Base-by-base conservation (phyloP, 371 early-diverging fungal species). In the Blyttiomyces sp. region DNA sequence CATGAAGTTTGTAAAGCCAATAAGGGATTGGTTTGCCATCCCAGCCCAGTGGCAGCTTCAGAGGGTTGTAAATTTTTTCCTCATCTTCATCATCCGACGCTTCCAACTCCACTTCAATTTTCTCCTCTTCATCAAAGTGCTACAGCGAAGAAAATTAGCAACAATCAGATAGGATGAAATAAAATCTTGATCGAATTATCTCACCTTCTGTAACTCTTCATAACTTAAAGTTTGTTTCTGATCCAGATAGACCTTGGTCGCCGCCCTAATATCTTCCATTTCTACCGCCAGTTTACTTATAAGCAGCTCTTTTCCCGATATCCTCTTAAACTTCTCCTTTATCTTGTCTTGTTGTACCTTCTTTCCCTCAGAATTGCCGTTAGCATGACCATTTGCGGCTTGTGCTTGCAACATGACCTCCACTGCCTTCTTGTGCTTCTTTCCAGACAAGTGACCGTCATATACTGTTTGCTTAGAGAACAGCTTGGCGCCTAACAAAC, bases 21-120 rank as follows among this genome's bases (percentile, higher is more conserved):
- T 89, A 95, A 11, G 99, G 99, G 72, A 98, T 98, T 16, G 97
- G 97, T 66, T 98, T 98, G 34, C 98, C 99, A 68, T 97, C 98
- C 96, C 96, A 96, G 9, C 96, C 98, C 42, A 98, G 70, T 5
- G 97, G 97, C 46, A 98, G 73, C 59, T 96, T 96, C 21, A 96
- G 81, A 16, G 98, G 98, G 67, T 98, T 98, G 72, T 98, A 96
- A 30, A 94, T 86, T 16, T 90, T 94, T 0, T 90, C 91, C 33
- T 90, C 90, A 0, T 86, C 86, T 13, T 86, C 89, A n/a, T 76
- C 81, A 43, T 84, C 82, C 26, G 74, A 81, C n/a, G 80, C 74
- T 30, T 92, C 92, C 21, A 45, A 53, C 26, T 65, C 60, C 21
- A 63, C 49, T n/a, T 55, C 36, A 31, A 85, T 84, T 56, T 90